These are phyloP conservation scores for Diaporthe vexans DNA, from an alignment of 2,329 filamentous ascomycete species.

Conservation along the genomic window DNA sequence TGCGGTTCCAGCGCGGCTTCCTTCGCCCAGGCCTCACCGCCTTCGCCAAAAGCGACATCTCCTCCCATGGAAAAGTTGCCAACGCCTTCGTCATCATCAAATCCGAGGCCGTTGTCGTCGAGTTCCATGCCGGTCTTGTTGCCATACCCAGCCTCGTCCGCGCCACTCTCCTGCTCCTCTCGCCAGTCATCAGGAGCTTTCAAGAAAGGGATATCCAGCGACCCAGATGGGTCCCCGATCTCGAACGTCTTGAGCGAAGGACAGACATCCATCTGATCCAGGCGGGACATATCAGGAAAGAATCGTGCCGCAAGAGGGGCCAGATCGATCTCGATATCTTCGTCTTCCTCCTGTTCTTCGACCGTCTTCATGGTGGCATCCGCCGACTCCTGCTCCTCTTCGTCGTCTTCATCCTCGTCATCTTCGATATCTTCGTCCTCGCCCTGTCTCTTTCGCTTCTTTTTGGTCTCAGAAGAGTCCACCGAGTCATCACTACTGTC, in stretches of 20 bases:
- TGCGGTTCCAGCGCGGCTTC: constrained; percentile 90
- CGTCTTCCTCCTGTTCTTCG: constrained; percentile 62
- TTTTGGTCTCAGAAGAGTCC: constrained; percentile 62
- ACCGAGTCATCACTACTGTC: constrained; percentile 93
- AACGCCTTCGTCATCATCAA: constrained; percentile 83
- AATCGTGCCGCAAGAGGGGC: constrained; percentile 81
- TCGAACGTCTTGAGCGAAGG: constrained; percentile 96
- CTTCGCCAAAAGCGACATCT: constrained; percentile 92
- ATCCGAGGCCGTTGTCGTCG: constrained; percentile 86
- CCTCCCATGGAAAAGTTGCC: constrained; percentile 78
- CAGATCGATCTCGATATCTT: constrained; percentile 84
- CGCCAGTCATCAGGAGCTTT: constrained; percentile 91
- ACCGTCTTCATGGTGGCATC: constrained; percentile 56
- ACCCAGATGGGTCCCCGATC: constrained; percentile 86
- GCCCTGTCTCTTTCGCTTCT: constrained; percentile 50
- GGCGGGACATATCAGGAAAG: constrained; percentile 82
- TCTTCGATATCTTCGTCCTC: constrained; percentile 55
- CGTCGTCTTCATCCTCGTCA: constrained; percentile 56
- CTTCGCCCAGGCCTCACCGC: constrained; percentile 94
- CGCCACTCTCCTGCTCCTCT: constrained; percentile 76
- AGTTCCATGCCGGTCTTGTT: constrained; percentile 86
- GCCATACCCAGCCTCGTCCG: constrained; percentile 63
- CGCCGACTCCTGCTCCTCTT: constrained; percentile 53
- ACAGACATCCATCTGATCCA: constrained; percentile 93
- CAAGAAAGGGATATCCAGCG: constrained; percentile 91